A percentile compares a stretch with the other conserved stretches of the same genome.
Evolutionary conservation across 352 stramenopile genomes (phyloP).

Genomic region (Phytophthora quininea): DNA sequence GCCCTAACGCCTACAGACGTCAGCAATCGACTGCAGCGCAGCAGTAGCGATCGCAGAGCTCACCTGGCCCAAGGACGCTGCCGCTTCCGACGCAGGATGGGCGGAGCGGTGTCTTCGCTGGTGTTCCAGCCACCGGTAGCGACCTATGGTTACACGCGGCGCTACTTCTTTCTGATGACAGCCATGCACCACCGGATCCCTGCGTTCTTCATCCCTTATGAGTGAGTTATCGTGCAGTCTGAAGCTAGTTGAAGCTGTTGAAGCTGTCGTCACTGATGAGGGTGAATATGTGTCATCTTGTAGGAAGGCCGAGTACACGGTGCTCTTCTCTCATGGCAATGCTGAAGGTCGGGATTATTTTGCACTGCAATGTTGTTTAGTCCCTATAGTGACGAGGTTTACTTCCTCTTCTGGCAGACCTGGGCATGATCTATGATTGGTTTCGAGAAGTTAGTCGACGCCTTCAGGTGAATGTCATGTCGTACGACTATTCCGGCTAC

Average conservation of each 20-base stretch:
- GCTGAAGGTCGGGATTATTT: slow-evolving; percentile 79
- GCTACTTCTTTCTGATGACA: slow-evolving; percentile 95
- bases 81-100: slow-evolving; percentile 50
- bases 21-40: too few relatives aligned
- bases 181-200: slow-evolving; percentile 89
- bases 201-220: slow-evolving; percentile 94
- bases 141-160: slow-evolving; percentile 77
- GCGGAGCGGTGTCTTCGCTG: slow-evolving; percentile 76
- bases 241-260: not conserved
- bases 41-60: not conserved
- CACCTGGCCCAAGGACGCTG: not conserved
- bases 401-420: slow-evolving; percentile 53
- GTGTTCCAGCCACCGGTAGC: slow-evolving; percentile 89
- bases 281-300: not conserved
- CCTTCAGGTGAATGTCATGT: slow-evolving; percentile 88
- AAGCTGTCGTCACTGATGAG: not conserved
- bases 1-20: too few relatives aligned
- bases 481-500: slow-evolving; percentile 98
- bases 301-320: slow-evolving; percentile 92
- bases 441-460: slow-evolving; percentile 92
- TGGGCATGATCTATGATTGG: slow-evolving; percentile 98
- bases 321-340: slow-evolving; percentile 98
- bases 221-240: slow-evolving; percentile 46
- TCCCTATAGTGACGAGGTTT: too few relatives aligned
- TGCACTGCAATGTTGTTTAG: not conserved